These are phyloP conservation scores for Debaryomyces subglobosus DNA, from an alignment of 1,139 yeast species.

Conservation along the genomic window DNA sequence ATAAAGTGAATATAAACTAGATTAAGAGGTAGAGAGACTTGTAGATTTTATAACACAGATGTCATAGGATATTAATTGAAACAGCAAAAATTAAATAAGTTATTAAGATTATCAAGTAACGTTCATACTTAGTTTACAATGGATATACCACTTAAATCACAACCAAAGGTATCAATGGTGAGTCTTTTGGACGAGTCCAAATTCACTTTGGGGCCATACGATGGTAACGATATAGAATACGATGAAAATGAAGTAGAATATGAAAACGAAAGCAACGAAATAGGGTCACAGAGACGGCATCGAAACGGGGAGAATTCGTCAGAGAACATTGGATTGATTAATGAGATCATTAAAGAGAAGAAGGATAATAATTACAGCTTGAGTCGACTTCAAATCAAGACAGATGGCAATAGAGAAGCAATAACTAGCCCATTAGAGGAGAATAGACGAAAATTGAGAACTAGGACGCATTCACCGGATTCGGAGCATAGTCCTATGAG, in stretches of 20 bases:
- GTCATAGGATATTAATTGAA: slow-evolving; percentile 1
- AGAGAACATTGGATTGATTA: background rate
- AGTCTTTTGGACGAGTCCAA: slow-evolving; percentile 34
- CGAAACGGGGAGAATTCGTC: slow-evolving; percentile 10
- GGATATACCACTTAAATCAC: slow-evolving; percentile 50
- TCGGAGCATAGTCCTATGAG: slow-evolving; percentile 1
- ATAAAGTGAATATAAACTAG: slow-evolving; percentile 1
- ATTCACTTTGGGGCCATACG: slow-evolving; percentile 14
- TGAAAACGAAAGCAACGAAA: background rate
- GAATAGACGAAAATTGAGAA: slow-evolving; percentile 47
- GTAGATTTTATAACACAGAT: slow-evolving; percentile 5
- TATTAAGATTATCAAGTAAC: background rate
- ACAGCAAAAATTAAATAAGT: background rate
- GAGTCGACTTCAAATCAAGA: background rate
- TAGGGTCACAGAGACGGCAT: background rate
- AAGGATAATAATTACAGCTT: slow-evolving; percentile 51
- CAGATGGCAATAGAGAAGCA: slow-evolving; percentile 39
- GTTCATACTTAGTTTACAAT: slow-evolving; percentile 17
- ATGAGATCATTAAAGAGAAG: slow-evolving; percentile 40
- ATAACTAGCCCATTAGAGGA: slow-evolving; percentile 56
- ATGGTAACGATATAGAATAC: slow-evolving; percentile 2
- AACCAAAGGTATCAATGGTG: slow-evolving; percentile 46
- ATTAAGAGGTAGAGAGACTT: background rate
- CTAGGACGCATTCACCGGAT: slow-evolving; percentile 7
- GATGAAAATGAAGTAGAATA: slow-evolving; percentile 6